Evolutionary conservation across 2,329 filamentous ascomycete species (phyloP), one percentile per base, ranked within the genome.

Genomic region (Trichophyton verrucosum): DNA sequence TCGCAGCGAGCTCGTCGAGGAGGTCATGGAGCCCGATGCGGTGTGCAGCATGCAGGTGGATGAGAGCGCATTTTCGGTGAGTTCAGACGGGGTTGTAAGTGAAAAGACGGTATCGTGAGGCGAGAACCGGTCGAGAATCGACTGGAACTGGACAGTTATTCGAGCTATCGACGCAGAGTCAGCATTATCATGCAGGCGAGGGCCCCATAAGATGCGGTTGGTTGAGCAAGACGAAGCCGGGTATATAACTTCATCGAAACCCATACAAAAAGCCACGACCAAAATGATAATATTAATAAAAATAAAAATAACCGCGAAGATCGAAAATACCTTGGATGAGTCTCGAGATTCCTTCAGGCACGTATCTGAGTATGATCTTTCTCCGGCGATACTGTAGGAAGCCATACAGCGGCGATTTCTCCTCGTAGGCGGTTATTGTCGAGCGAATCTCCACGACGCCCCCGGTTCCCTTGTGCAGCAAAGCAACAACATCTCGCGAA

Each of bases 301-400:
- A 27, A 27, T 5, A 27, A 27, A 27, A 27, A 5, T 6, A 5
- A 27, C 24, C 6, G 24, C 24, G 24, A 30, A 56, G 17, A 61
- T 73, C 11, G 7, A 46, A 58, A 83, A 67, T 75, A 96, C 94
- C 94, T 88, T 96, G 89, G 60, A 99, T 80, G 60, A 99, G 79
- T 68, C 94, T 84, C 64, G 94, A 97, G 66, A 91, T 92, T 62
- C 86, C 89, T 63, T 95, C 89, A 0, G 92, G 94, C 64, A 96
- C 82, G 73, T 94, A 96, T 77, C 94, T 96, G 73, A 99, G 82
- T 63, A 99, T 77, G 57, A 97, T 88, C 74, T 91, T 96, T 71
- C 91, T 85, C 71, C 91, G 85, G 61, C 92, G 82, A 74, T 96
- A 97, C 68, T 89, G 86, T 67, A 99, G 77, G 71, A 96, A 90